These are phyloP conservation scores for Leishmania tropica DNA, from an alignment of 208 protist genomes.

Conservation along the genomic window DNA sequence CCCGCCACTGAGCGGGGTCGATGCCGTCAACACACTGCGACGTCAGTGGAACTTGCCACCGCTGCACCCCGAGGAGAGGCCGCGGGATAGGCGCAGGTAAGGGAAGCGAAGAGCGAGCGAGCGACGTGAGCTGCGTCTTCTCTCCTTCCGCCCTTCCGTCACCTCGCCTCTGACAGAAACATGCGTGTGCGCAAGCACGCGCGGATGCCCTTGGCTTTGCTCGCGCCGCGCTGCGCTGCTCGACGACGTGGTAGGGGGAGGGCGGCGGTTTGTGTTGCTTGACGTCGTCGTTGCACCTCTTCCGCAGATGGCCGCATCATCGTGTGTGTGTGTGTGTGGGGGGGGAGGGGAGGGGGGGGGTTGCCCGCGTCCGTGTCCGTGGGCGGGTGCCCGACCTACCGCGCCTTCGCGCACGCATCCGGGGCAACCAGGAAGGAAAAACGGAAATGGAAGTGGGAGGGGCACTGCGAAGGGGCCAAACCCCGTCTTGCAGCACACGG, in stretches of 20 bases:
- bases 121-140: background rate
- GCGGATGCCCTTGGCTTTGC: background rate
- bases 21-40: conserved; percentile 56
- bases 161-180: background rate
- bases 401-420: no score
- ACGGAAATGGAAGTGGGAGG: background rate
- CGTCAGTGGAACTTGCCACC: conserved; percentile 67
- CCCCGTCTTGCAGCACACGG: background rate
- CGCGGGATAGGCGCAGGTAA: background rate
- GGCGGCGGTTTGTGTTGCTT: background rate
- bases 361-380: background rate
- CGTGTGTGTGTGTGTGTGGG: no score
- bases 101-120: background rate
- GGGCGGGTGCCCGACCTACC: no score
- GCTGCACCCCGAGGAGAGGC: conserved; percentile 32
- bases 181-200: background rate
- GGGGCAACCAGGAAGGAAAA: background rate
- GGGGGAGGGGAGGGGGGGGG: no score
- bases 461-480: no score
- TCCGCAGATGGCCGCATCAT: background rate
- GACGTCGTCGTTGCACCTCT: background rate
- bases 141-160: background rate
- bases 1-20: conserved; percentile 45
- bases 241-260: background rate
- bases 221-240: background rate